phyloP scores from a whole-genome alignment of 805 yeast genomes.

The Starmerella kuoi region DNA sequence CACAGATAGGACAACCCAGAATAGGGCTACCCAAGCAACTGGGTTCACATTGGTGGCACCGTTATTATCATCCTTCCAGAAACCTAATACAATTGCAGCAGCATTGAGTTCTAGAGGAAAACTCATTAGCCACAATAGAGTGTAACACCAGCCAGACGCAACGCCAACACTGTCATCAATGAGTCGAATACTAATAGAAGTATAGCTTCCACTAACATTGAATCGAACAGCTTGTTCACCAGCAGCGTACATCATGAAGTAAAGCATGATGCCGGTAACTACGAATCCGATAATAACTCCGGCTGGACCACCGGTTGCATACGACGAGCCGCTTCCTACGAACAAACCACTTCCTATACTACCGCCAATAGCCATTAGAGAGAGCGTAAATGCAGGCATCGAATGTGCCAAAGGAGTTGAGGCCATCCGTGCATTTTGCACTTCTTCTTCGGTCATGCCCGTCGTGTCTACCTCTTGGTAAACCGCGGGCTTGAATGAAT shows the following conservation, averaged over 20 bases:
- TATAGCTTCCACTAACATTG: conserved; percentile 49
- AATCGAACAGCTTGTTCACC: conserved; percentile 58
- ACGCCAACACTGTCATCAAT: conserved; percentile 54
- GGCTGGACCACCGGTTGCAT: conserved; percentile 39
- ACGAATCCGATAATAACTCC: conserved; percentile 39
- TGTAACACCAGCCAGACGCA: conserved; percentile 57
- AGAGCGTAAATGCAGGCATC: conserved; percentile 27
- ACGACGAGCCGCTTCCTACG: conserved; percentile 38
- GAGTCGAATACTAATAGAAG: conserved; percentile 43
- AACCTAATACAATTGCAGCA: conserved; percentile 42
- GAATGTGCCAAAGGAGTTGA: conserved; percentile 27
- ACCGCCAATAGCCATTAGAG: conserved; percentile 62
- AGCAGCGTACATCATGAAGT: conserved; percentile 46
- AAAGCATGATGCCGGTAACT: conserved; percentile 44
- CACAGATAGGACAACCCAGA: conserved; percentile 36
- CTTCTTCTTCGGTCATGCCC: conserved; percentile 21
- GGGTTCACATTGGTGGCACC: conserved; percentile 47
- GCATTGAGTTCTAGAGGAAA: conserved; percentile 54
- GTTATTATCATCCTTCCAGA: conserved; percentile 41
- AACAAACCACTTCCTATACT: conserved; percentile 65
- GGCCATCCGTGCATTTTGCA: conserved; percentile 14
- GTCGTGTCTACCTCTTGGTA: conserved; percentile 17
- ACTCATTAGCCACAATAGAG: conserved; percentile 46
- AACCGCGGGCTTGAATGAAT: conserved; percentile 20
- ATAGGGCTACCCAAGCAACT: conserved; percentile 43